A percentile compares a stretch with the other conserved stretches of the same genome.
Conservation (phyloP, 768 basidiomycete genomes). For the Exsudoporus frostii region DNA sequence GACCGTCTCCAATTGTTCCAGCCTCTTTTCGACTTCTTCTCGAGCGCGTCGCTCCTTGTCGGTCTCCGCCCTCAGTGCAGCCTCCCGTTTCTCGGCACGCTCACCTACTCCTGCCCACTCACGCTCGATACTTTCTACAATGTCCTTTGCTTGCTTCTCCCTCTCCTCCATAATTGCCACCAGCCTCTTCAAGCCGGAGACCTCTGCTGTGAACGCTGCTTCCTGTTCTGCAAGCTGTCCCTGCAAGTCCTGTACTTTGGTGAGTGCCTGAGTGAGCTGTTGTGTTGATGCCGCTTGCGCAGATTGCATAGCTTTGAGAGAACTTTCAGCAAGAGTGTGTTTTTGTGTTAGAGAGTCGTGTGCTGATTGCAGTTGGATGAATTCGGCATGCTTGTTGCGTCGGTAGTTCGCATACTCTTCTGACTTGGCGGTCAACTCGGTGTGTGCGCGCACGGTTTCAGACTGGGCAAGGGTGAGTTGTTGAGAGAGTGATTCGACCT, state of each 20-base stretch:
- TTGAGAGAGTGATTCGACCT: slow-evolving; percentile 77
- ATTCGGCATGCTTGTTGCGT: slow-evolving; percentile 75
- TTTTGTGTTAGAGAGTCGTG: slow-evolving; percentile 72
- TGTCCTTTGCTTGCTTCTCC: slow-evolving; percentile 78
- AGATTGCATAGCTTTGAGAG: slow-evolving; percentile 70
- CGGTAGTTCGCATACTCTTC: slow-evolving; percentile 85
- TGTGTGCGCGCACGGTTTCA: slow-evolving; percentile 69
- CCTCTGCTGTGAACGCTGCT: slow-evolving; percentile 75
- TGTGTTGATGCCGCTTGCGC: slow-evolving; percentile 68
- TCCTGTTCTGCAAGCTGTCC: slow-evolving; percentile 84
- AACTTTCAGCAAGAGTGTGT: slow-evolving; percentile 60
- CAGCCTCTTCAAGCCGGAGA: slow-evolving; percentile 67
- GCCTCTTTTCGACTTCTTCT: slow-evolving; percentile 66
- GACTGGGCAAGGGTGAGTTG: slow-evolving; percentile 74
- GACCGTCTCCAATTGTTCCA: slow-evolving; percentile 72
- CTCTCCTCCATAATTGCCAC: slow-evolving; percentile 85
- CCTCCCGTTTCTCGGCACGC: slow-evolving; percentile 65
- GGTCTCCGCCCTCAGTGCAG: slow-evolving; percentile 62
- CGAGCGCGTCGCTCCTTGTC: slow-evolving; percentile 67
- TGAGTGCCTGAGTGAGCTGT: slow-evolving; percentile 74
- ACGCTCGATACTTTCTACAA: slow-evolving; percentile 77
- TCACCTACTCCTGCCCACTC: slow-evolving; percentile 78
- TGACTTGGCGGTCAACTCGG: slow-evolving; percentile 67
- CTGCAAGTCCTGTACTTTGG: slow-evolving; percentile 70
- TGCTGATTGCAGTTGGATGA: slow-evolving; percentile 70